Percentiles rank a stretch among this genome's conserved stretches.
Conservation (phyloP, 441 rosid species). For the Adansonia grandidieri region DNA sequence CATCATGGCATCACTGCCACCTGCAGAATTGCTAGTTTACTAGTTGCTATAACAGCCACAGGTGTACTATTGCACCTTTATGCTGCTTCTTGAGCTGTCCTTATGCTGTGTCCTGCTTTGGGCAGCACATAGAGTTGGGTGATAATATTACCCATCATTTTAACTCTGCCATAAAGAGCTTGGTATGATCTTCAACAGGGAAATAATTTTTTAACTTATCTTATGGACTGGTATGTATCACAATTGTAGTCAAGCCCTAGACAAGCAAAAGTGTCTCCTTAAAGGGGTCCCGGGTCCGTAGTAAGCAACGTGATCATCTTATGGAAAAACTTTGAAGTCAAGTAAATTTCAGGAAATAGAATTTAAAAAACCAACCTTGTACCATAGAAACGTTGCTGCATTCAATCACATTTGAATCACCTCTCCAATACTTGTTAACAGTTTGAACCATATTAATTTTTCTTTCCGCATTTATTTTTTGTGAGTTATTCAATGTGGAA, state of each 20-base stretch:
- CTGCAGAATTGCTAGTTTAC: background rate
- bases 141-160: background rate
- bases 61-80: background rate
- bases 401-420: background rate
- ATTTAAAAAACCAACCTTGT: background rate
- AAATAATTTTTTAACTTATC: background rate
- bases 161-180: constrained; percentile 1
- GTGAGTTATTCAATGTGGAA: background rate
- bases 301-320: background rate
- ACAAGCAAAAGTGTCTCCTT: background rate
- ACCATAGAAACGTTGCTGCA: too few species aligned
- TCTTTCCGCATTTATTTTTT: background rate
- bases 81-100: background rate
- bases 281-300: background rate
- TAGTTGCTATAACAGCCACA: background rate
- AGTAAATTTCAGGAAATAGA: background rate
- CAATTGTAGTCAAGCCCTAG: background rate
- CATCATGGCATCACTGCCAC: background rate
- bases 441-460: background rate
- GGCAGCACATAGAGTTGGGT: background rate
- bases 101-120: background rate
- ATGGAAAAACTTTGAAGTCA: background rate
- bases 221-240: background rate
- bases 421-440: background rate
- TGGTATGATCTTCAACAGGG: background rate